phyloP scores from a whole-genome alignment of 768 basidiomycete species.

The Collybia nuda region DNA sequence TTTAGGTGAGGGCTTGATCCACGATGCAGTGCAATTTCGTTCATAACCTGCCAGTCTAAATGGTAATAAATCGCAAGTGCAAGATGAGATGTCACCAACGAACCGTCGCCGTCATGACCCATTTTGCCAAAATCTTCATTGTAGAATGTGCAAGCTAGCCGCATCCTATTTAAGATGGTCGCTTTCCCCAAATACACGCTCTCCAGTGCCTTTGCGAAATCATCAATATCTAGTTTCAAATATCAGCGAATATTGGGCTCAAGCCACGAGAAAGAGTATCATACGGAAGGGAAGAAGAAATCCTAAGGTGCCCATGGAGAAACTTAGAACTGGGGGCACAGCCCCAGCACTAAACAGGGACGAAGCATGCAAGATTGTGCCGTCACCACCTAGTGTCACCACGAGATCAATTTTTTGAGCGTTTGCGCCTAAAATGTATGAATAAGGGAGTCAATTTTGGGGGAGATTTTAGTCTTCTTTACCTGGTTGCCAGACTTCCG shows the following conservation, averaged over 20 bases:
- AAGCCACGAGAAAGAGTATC: constrained; percentile 26
- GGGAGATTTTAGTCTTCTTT: constrained; percentile 12
- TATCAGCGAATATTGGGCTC: background rate
- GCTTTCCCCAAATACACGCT: constrained; percentile 79
- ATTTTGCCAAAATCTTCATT: constrained; percentile 59
- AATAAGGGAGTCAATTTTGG: background rate
- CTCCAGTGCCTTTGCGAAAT: constrained; percentile 77
- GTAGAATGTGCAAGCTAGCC: constrained; percentile 79
- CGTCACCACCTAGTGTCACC: constrained; percentile 91
- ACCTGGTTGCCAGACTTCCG: constrained; percentile 69
- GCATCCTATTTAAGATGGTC: constrained; percentile 86
- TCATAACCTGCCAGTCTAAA: constrained; percentile 95
- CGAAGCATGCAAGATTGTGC: constrained; percentile 92
- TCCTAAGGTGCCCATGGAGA: constrained; percentile 91
- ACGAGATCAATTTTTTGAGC: constrained; percentile 79
- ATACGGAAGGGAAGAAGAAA: constrained; percentile 92
- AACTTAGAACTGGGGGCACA: constrained; percentile 89
- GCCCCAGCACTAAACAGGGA: constrained; percentile 88
- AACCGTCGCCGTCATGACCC: constrained; percentile 59
- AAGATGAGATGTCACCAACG: constrained; percentile 11
- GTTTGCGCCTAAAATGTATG: constrained; percentile 33
- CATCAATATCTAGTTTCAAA: constrained; percentile 73
- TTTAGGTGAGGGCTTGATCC: constrained; percentile 91
- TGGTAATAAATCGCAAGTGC: constrained; percentile 5
- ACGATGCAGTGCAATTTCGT: constrained; percentile 90